Conservation (phyloP, 108 stramenopile species). For the Stephanodiscus triporus region DNA sequence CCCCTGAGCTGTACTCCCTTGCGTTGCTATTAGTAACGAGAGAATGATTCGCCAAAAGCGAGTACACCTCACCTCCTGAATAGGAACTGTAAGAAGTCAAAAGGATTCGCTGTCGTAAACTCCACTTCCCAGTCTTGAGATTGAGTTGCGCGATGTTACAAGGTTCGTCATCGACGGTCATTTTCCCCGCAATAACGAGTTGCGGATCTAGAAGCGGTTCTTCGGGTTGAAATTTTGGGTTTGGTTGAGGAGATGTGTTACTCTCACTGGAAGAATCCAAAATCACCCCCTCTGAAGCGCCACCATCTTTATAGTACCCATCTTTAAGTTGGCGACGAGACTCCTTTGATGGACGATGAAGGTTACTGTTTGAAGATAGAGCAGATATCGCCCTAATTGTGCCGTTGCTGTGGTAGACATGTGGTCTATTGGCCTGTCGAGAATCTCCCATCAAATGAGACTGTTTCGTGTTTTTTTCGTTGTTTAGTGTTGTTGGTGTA, state of each 20-base stretch:
- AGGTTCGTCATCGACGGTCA: slow-evolving; percentile 75
- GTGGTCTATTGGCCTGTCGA: background rate
- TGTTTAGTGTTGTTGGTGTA: no score
- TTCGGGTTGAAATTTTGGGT: slow-evolving; percentile 1
- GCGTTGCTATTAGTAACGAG: slow-evolving; percentile 43
- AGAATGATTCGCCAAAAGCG: slow-evolving; percentile 81
- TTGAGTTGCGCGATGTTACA: slow-evolving; percentile 87
- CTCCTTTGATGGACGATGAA: background rate
- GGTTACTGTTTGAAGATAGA: background rate
- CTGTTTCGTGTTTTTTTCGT: no score
- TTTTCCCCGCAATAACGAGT: slow-evolving; percentile 87
- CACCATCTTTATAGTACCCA: background rate
- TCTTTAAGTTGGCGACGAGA: background rate
- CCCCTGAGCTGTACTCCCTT: slow-evolving; percentile 38
- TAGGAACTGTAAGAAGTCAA: slow-evolving; percentile 87
- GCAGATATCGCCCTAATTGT: background rate
- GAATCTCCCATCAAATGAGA: background rate
- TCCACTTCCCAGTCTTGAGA: slow-evolving; percentile 73
- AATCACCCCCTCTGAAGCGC: background rate
- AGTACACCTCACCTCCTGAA: slow-evolving; percentile 87
- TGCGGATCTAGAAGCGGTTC: slow-evolving; percentile 54
- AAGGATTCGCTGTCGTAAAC: slow-evolving; percentile 76
- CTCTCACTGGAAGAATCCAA: slow-evolving; percentile 23
- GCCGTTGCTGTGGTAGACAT: background rate
- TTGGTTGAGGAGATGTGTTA: slow-evolving; percentile 6